Evolutionary conservation across 2,329 filamentous ascomycete species (phyloP).

Genomic region (Apiospora rasikravindrae): DNA sequence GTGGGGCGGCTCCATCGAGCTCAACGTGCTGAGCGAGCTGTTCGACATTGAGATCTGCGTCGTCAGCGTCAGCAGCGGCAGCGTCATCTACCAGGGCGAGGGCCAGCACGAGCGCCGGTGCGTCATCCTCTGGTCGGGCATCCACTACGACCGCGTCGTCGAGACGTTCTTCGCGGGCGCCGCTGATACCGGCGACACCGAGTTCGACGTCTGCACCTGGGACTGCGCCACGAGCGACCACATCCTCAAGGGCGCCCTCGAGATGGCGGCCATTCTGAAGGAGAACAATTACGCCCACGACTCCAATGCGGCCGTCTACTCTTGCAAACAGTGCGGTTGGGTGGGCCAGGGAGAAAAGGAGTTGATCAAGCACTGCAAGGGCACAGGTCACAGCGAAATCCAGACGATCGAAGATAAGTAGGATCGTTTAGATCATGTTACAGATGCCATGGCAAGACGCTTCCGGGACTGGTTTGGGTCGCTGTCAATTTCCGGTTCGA

Average conservation of each 20-base stretch:
- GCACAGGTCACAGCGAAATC: conserved; percentile 65
- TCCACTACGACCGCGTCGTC: conserved; percentile 91
- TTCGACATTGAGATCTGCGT: conserved; percentile 87
- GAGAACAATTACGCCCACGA: conserved; percentile 87
- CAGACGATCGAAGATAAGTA: conserved; percentile 49
- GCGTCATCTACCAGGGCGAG: conserved; percentile 73
- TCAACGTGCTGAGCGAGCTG: conserved; percentile 82
- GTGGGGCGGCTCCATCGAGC: conserved; percentile 92
- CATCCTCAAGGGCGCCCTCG: conserved; percentile 71
- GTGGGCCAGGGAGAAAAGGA: conserved; percentile 70
- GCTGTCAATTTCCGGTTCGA: neutral
- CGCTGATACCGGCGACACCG: conserved; percentile 63
- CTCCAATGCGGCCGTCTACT: conserved; percentile 78
- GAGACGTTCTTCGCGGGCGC: conserved; percentile 68
- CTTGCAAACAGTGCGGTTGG: conserved; percentile 75
- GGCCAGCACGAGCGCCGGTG: conserved; percentile 67
- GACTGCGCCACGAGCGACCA: conserved; percentile 51
- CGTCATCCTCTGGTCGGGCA: conserved; percentile 87
- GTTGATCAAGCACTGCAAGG: conserved; percentile 65
- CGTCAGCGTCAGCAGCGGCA: conserved; percentile 67
- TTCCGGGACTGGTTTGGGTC: neutral
- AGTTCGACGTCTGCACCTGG: conserved; percentile 73
- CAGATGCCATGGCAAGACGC: neutral
- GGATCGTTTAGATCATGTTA: too few relatives aligned
- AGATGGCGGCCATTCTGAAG: conserved; percentile 68